These are phyloP conservation scores for Cyberlindnera mrakii DNA, from an alignment of 805 yeast species.

Conservation along the genomic window DNA sequence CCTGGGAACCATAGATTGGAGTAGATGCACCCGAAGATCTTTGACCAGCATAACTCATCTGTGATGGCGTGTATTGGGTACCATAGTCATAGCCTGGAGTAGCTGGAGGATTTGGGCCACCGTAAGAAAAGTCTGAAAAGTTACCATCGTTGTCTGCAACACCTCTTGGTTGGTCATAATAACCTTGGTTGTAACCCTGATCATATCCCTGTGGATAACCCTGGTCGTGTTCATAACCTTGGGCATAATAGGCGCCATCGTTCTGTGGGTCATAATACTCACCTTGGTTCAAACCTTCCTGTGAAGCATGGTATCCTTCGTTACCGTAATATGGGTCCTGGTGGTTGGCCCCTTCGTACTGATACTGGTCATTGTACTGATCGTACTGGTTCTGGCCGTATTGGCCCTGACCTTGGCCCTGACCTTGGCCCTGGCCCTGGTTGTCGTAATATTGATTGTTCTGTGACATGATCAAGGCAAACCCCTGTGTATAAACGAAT, in stretches of 20 bases:
- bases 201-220: conserved; percentile 37
- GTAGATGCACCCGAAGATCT: conserved; percentile 92
- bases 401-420: conserved; percentile 12
- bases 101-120: conserved; percentile 43
- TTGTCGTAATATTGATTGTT: conserved; percentile 12
- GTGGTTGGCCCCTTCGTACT: conserved; percentile 28
- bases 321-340: conserved; percentile 33
- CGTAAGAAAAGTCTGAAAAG: conserved; percentile 62
- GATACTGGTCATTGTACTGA: conserved; percentile 30
- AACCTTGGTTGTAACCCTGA: conserved; percentile 46
- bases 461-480: background rate
- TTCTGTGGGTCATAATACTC: conserved; percentile 26
- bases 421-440: conserved; percentile 9
- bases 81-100: conserved; percentile 62
- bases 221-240: conserved; percentile 38
- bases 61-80: conserved; percentile 77
- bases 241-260: conserved; percentile 33
- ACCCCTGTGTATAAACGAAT: no score
- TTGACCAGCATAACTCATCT: conserved; percentile 79
- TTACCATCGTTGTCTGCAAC: conserved; percentile 49
- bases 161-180: conserved; percentile 48
- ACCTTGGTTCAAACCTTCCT: conserved; percentile 24
- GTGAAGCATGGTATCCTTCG: conserved; percentile 29
- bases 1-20: conserved; percentile 74
- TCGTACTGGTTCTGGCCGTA: conserved; percentile 9